Percentiles rank a stretch among this genome's conserved stretches.
Conservation (phyloP, 805 yeast genomes). For the Yamadazyma scolyti region DNA sequence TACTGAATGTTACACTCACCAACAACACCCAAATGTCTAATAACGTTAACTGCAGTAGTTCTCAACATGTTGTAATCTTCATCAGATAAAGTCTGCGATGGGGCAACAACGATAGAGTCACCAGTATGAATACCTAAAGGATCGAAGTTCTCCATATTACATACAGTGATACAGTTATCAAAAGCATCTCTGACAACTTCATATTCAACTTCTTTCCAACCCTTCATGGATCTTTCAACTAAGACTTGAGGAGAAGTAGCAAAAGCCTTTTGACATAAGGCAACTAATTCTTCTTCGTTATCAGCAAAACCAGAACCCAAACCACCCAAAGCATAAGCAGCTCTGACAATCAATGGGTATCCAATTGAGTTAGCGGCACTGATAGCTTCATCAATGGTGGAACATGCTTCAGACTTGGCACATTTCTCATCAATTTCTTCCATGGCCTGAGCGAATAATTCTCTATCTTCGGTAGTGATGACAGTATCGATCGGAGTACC, state of each 20-base stretch:
- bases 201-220: slow-evolving; percentile 98
- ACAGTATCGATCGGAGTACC: slow-evolving; percentile 97
- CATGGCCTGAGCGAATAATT: slow-evolving; percentile 89
- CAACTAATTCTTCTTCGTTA: slow-evolving; percentile 75
- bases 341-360: slow-evolving; percentile 94
- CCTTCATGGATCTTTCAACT: slow-evolving; percentile 95
- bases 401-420: slow-evolving; percentile 95
- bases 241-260: slow-evolving; percentile 95
- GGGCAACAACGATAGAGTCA: slow-evolving; percentile 98
- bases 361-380: slow-evolving; percentile 86
- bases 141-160: slow-evolving; percentile 99
- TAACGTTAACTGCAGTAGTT: slow-evolving; percentile 94
- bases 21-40: slow-evolving; percentile 96
- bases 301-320: slow-evolving; percentile 96
- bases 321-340: slow-evolving; percentile 97
- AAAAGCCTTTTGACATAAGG: slow-evolving; percentile 84
- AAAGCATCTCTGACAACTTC: slow-evolving; percentile 97
- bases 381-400: slow-evolving; percentile 87
- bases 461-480: slow-evolving; percentile 97
- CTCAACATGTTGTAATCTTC: slow-evolving; percentile 98
- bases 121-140: slow-evolving; percentile 99
- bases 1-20: slow-evolving; percentile 99
- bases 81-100: slow-evolving; percentile 94
- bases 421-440: slow-evolving; percentile 94
- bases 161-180: slow-evolving; percentile 96